Percentiles rank a stretch among this genome's conserved stretches.
These are phyloP conservation scores for Tremella yokohamensis DNA, from an alignment of 768 basidiomycete species.

Conservation along the genomic window DNA sequence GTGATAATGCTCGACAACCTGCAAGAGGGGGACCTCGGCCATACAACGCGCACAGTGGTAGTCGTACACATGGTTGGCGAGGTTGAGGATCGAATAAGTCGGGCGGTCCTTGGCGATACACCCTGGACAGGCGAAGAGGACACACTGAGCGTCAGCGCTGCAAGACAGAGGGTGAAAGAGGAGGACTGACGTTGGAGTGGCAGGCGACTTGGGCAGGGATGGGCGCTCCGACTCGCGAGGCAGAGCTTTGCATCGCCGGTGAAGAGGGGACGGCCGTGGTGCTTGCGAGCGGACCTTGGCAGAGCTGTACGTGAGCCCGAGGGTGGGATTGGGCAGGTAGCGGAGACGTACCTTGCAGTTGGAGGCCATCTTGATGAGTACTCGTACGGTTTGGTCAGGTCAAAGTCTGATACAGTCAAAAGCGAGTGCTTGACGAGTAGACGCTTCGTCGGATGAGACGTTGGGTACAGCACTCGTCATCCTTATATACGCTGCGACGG, in stretches of 20 bases:
- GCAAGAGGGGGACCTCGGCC: slow-evolving; percentile 15
- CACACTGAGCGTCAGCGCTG: slow-evolving; percentile 17
- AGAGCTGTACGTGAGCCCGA: slow-evolving; percentile 18
- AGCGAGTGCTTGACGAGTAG: too few species aligned
- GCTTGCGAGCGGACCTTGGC: slow-evolving; percentile 22
- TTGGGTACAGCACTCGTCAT: too few species aligned
- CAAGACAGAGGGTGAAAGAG: background rate
- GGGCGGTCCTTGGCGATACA: slow-evolving; percentile 27
- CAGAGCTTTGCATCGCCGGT: slow-evolving; percentile 12
- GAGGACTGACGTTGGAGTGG: slow-evolving; percentile 21
- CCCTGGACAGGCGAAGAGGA: slow-evolving; percentile 29
- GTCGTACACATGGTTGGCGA: slow-evolving; percentile 34
- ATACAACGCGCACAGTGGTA: slow-evolving; percentile 29
- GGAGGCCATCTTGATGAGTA: slow-evolving; percentile 8
- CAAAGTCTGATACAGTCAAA: too few species aligned
- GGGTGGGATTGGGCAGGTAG: slow-evolving; percentile 7
- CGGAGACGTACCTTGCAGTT: slow-evolving; percentile 19
- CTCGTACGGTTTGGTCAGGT: too few species aligned
- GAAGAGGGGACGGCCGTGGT: slow-evolving; percentile 10
- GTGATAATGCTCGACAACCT: slow-evolving; percentile 2
- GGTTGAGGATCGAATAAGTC: slow-evolving; percentile 24
- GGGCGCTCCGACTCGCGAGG: slow-evolving; percentile 7
- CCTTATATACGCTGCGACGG: too few species aligned
- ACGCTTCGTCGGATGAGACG: too few species aligned
- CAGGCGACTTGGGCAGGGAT: slow-evolving; percentile 16